Base-by-base conservation (phyloP, 202 grass and related monocot genomes). In the Carex sylvatica region DNA sequence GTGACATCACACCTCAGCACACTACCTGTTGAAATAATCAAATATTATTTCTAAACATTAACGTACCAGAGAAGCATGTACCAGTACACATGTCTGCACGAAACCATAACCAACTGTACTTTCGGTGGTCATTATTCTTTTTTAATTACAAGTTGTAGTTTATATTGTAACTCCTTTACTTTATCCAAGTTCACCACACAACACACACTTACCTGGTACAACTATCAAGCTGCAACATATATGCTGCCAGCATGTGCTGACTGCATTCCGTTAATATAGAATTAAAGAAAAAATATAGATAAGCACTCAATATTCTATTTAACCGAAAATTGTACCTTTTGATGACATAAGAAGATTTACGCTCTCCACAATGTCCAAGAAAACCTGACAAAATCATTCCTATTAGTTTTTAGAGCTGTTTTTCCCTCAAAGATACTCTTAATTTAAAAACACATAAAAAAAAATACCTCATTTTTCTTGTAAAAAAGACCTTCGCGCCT, bases 271-370 rank as follows among this genome's bases (percentile, higher is more conserved):
- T 77, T 51, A n/a, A 77, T 56, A n/a, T 56, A 58, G 73, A 77
- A 58, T 51, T 69, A 82, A 8, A 20, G 46, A 55, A 79, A 7
- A 19, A 85, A 68, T 80, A 31, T 52, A 77, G 28, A 9, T 61
- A 14, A 47, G 74, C 26, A 59, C 11, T 26, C 62, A 80, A 85
- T 66, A 59, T 23, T 79, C 61, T 56, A 70, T 53, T 47, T 49
- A 22, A 53, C 18, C 73, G 44, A 44, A 86, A 61, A 65, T 63
- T 78, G 65, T 90, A 96, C 96, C 96, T 96, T 99, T 99, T 9
- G 96, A 99, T 72, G 96, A 99, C 96, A 99, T 99, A 47, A 99
- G 96, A 88, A 99, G 96, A 87, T 99, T 99, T 89, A 99, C 96
- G 18, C 96, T 99, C 84, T 99, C 96, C 83, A 99, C 96, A 85